These are phyloP conservation scores for Mortierella sp. DNA, from an alignment of 371 early-diverging fungal genomes.

Conservation along the genomic window DNA sequence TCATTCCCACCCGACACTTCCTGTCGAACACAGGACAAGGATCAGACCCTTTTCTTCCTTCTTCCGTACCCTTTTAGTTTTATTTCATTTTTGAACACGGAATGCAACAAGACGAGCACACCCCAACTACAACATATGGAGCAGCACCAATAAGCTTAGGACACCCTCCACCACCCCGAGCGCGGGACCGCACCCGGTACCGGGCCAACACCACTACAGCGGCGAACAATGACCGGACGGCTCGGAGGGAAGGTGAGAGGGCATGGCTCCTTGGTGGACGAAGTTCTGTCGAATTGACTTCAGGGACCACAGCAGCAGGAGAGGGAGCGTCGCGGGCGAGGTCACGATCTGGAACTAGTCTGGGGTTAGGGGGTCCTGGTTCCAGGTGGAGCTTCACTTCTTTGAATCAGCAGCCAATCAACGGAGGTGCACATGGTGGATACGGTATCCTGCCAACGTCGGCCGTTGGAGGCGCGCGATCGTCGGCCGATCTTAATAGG, in stretches of 20 bases:
- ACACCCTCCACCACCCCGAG: background rate
- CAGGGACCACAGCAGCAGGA: slow-evolving; percentile 4
- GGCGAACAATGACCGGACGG: too few relatives aligned
- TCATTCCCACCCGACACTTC: background rate
- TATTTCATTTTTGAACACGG: background rate
- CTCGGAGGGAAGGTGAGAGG: slow-evolving; percentile 1
- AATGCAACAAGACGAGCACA: background rate
- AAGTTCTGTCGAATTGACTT: background rate
- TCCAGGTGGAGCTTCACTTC: slow-evolving; percentile 1
- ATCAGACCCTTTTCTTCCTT: background rate
- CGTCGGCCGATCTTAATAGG: background rate
- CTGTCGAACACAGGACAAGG: too few relatives aligned
- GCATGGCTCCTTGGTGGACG: background rate
- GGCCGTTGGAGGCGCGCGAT: background rate
- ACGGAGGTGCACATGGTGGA: background rate
- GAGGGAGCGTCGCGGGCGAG: background rate
- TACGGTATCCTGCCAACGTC: background rate
- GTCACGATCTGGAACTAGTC: slow-evolving; percentile 1
- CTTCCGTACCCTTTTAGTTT: background rate
- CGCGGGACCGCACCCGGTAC: background rate
- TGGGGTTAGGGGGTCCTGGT: background rate
- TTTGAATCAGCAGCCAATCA: background rate
- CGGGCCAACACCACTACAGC: slow-evolving; percentile 3
- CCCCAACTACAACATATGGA: background rate
- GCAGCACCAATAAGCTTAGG: background rate